Evolutionary conservation across 2,329 filamentous ascomycete genomes (phyloP).

Genomic region (Cercospora sesami): DNA sequence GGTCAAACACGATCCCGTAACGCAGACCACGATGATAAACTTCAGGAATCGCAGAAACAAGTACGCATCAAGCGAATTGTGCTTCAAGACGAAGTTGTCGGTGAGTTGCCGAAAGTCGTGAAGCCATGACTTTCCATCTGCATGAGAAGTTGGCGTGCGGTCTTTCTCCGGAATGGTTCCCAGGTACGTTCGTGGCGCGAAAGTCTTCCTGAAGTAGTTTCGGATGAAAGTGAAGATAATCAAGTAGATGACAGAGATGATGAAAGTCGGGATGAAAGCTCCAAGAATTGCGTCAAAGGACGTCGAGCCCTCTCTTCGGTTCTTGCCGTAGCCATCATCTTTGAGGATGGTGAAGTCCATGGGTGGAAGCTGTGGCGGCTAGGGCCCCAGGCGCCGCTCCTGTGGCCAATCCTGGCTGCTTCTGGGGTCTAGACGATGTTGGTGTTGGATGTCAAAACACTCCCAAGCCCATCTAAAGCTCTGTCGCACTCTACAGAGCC

Average conservation of each 20-base stretch:
- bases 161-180: conserved; percentile 38
- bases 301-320: conserved; percentile 32
- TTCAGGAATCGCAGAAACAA: conserved; percentile 52
- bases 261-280: conserved; percentile 38
- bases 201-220: conserved; percentile 36
- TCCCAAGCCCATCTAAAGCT: neutral
- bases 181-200: conserved; percentile 39
- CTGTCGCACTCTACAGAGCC: neutral
- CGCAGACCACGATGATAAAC: conserved; percentile 45
- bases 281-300: conserved; percentile 37
- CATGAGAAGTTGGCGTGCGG: conserved; percentile 33
- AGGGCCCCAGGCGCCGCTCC: neutral
- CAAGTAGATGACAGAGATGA: conserved; percentile 35
- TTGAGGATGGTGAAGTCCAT: conserved; percentile 22
- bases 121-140: conserved; percentile 48
- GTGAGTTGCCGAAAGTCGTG: conserved; percentile 46
- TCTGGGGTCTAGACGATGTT: neutral
- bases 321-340: conserved; percentile 28
- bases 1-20: conserved; percentile 47
- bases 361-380: neutral
- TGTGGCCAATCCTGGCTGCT: neutral
- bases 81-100: conserved; percentile 50
- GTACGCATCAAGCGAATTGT: conserved; percentile 52
- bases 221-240: conserved; percentile 34
- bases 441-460: neutral